phyloP scores from a whole-genome alignment of 768 basidiomycete species.

The Tylopilus balloui region DNA sequence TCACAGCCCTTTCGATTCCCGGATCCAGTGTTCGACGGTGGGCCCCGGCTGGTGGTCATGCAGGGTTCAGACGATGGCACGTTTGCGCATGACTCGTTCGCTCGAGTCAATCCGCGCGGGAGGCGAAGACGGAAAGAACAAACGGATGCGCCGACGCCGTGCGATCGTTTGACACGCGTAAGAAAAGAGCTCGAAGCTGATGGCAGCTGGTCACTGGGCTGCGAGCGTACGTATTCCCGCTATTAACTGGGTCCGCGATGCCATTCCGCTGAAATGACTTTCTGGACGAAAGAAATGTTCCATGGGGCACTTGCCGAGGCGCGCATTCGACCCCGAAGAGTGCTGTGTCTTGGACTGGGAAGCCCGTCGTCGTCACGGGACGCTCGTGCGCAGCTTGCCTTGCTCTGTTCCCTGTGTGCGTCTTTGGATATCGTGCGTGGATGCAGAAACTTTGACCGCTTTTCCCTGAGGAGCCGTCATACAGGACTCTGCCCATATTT shows the following conservation, averaged over 20 bases:
- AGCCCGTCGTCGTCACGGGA: slow-evolving; percentile 61
- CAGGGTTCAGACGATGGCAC: slow-evolving; percentile 10
- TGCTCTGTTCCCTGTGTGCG: slow-evolving; percentile 54
- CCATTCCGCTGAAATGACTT: slow-evolving; percentile 1
- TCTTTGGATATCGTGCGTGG: slow-evolving; percentile 57
- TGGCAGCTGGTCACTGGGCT: slow-evolving; percentile 52
- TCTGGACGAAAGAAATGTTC: slow-evolving; percentile 32
- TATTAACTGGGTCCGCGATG: slow-evolving; percentile 10
- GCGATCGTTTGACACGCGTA: slow-evolving; percentile 39
- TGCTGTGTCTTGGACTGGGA: slow-evolving; percentile 72
- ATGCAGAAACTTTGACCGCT: slow-evolving; percentile 8
- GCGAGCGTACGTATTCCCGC: slow-evolving; percentile 45
- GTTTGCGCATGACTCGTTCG: slow-evolving; percentile 48
- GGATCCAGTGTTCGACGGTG: background rate
- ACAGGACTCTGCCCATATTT: slow-evolving; percentile 47
- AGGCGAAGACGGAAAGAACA: slow-evolving; percentile 40
- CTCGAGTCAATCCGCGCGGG: slow-evolving; percentile 46
- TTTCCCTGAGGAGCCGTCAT: slow-evolving; percentile 6
- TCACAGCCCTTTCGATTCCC: background rate
- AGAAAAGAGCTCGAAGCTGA: slow-evolving; percentile 42
- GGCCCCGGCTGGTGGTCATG: slow-evolving; percentile 4
- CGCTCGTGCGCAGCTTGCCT: slow-evolving; percentile 64
- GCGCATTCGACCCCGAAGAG: slow-evolving; percentile 25
- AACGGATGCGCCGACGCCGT: slow-evolving; percentile 32
- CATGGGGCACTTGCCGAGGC: slow-evolving; percentile 30